phyloP scores from a whole-genome alignment of 1,139 yeast genomes.

The Taphrina communis region DNA sequence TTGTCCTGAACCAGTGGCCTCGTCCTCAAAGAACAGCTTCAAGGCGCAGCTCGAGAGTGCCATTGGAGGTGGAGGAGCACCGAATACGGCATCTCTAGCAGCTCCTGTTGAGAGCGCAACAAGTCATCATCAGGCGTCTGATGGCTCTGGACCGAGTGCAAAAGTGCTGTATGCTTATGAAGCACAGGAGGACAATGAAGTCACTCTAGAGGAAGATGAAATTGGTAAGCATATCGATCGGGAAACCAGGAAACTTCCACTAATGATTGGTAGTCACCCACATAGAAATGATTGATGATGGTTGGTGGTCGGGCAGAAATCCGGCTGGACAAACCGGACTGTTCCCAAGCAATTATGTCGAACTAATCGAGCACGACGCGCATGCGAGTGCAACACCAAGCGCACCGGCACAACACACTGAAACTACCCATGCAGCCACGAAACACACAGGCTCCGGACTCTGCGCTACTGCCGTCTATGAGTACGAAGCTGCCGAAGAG shows the following conservation, averaged over 20 bases:
- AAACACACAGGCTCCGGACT: constrained; percentile 52
- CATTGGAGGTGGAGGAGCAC: constrained; percentile 49
- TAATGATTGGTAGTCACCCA: constrained; percentile 49
- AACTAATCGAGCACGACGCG: constrained; percentile 52
- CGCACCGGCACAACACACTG: constrained; percentile 25
- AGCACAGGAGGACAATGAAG: constrained; percentile 77
- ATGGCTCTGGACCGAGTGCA: constrained; percentile 54
- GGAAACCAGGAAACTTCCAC: background rate
- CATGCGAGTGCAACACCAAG: constrained; percentile 40
- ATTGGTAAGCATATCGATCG: constrained; percentile 53
- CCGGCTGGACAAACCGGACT: constrained; percentile 64
- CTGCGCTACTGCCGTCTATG: constrained; percentile 76
- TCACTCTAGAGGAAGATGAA: constrained; percentile 70
- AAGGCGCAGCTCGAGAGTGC: constrained; percentile 46
- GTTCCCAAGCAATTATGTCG: constrained; percentile 76
- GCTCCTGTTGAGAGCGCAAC: constrained; percentile 41
- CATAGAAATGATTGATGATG: constrained; percentile 72
- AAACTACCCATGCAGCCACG: constrained; percentile 46
- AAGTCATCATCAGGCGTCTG: constrained; percentile 27
- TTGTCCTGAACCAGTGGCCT: constrained; percentile 41
- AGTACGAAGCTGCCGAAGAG: constrained; percentile 87
- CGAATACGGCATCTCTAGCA: background rate
- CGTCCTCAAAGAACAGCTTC: constrained; percentile 32
- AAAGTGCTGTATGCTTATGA: constrained; percentile 70
- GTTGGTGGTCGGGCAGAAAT: constrained; percentile 83